Evolutionary conservation across 495 filamentous ascomycete species (phyloP).

Genomic region (Pyrenopolyporus hunteri): DNA sequence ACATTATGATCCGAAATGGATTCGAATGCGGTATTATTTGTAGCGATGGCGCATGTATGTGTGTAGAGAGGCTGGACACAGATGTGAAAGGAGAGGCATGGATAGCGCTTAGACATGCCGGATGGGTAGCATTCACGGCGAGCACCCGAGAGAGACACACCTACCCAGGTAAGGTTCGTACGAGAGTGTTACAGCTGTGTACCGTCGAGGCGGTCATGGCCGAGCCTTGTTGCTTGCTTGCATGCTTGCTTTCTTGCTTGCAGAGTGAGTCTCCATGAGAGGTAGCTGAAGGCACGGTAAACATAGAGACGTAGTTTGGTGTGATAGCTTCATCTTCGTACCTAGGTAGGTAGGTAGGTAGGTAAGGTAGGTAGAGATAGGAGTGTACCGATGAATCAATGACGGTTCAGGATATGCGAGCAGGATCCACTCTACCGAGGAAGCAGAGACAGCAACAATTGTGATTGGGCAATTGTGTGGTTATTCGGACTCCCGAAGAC

Average conservation of each 20-base stretch:
- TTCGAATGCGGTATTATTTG: slow-evolving; percentile 11
- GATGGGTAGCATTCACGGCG: slow-evolving; percentile 11
- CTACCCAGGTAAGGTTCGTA: too few species aligned
- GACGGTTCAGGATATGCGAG: slow-evolving; percentile 18
- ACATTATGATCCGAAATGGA: slow-evolving; percentile 1
- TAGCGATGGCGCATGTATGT: slow-evolving; percentile 23
- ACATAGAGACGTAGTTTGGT: too few species aligned
- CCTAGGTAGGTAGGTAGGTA: neutral
- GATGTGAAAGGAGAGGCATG: slow-evolving; percentile 18
- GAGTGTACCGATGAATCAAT: slow-evolving; percentile 5
- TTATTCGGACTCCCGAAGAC: slow-evolving; percentile 7
- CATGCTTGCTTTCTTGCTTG: slow-evolving; percentile 2
- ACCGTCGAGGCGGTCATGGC: slow-evolving; percentile 13
- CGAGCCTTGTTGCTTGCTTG: slow-evolving; percentile 14
- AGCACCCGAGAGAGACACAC: slow-evolving; percentile 13
- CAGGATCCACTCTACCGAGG: slow-evolving; percentile 14
- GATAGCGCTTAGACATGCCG: slow-evolving; percentile 3
- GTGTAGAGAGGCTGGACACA: slow-evolving; percentile 21
- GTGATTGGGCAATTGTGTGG: slow-evolving; percentile 17
- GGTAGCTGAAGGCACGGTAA: slow-evolving; percentile 11
- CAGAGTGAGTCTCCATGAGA: slow-evolving; percentile 13
- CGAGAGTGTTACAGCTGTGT: slow-evolving; percentile 8
- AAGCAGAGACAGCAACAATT: slow-evolving; percentile 25
- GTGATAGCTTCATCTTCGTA: neutral
- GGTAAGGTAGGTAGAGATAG: neutral